Conservation (phyloP, 1,139 yeast species). For the Hansenula sp. region DNA sequence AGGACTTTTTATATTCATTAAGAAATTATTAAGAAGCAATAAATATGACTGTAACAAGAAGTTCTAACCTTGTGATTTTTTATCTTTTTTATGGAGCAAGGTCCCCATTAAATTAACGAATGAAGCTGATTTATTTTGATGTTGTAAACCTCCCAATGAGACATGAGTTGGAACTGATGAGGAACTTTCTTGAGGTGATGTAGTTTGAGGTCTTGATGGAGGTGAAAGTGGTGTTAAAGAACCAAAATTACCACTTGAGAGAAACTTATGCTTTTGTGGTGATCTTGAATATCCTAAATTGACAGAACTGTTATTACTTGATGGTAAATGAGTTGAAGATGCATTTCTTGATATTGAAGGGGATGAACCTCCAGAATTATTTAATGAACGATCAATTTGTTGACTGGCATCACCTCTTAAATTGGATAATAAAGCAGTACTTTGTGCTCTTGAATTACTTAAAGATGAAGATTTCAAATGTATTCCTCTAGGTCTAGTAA, state of each 20-base stretch:
- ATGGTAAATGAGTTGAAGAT: slow-evolving; percentile 9
- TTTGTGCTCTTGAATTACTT: slow-evolving; percentile 21
- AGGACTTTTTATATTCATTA: too few relatives aligned
- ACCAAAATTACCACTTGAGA: slow-evolving; percentile 7
- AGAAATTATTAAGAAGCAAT: too few relatives aligned
- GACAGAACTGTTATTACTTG: neutral
- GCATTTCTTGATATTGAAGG: slow-evolving; percentile 18
- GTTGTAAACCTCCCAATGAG: neutral
- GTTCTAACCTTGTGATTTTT: neutral
- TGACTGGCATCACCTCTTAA: slow-evolving; percentile 16
- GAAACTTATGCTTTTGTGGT: slow-evolving; percentile 10
- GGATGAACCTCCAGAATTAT: slow-evolving; percentile 12
- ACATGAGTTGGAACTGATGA: neutral
- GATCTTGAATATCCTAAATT: slow-evolving; percentile 5
- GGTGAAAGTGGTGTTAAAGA: slow-evolving; percentile 16
- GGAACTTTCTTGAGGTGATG: slow-evolving; percentile 5
- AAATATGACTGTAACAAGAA: too few relatives aligned
- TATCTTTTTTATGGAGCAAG: slow-evolving; percentile 19
- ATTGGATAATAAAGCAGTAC: slow-evolving; percentile 18
- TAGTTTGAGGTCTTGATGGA: slow-evolving; percentile 1
- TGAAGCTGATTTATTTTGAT: slow-evolving; percentile 14
- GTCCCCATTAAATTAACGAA: slow-evolving; percentile 22
- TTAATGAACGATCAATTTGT: slow-evolving; percentile 7
- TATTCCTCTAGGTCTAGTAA: slow-evolving; percentile 20
- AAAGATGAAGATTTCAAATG: slow-evolving; percentile 22